Conservation (phyloP, 352 stramenopile genomes). For the Blastocystis sp. region DNA sequence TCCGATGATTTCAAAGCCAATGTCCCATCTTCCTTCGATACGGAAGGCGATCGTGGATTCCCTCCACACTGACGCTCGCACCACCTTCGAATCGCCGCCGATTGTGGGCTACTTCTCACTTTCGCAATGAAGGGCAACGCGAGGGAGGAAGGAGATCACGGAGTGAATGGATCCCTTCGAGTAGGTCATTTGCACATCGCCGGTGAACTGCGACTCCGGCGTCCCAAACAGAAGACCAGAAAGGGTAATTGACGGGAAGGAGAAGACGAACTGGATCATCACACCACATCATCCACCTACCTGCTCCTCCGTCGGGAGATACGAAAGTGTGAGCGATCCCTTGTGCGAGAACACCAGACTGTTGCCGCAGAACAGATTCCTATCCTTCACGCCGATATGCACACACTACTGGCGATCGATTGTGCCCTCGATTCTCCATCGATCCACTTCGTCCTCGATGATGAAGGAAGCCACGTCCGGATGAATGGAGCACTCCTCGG, state of each 20-base stretch:
- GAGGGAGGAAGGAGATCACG: neutral
- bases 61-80: neutral
- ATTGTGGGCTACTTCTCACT: slow-evolving; percentile 10
- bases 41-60: neutral
- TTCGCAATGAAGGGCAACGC: neutral
- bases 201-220: slow-evolving; percentile 29
- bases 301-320: neutral
- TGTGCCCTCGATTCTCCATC: slow-evolving; percentile 2
- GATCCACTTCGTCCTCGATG: slow-evolving; percentile 32
- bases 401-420: neutral
- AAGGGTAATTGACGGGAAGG: neutral
- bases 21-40: slow-evolving; percentile 44
- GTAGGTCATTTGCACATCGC: neutral
- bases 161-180: neutral
- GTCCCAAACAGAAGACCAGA: neutral
- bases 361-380: slow-evolving; percentile 42
- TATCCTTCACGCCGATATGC: neutral
- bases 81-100: slow-evolving; percentile 1
- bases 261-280: slow-evolving; percentile 10
- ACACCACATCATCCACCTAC: neutral
- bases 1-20: slow-evolving; percentile 35
- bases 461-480: slow-evolving; percentile 25
- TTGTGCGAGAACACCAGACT: slow-evolving; percentile 1
- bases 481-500: slow-evolving; percentile 41
- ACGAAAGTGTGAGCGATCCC: neutral